Percentiles rank a stretch among this genome's conserved stretches.
Conservation (phyloP, 2,329 filamentous ascomycete genomes). For the Chalaropsis ovoidea region DNA sequence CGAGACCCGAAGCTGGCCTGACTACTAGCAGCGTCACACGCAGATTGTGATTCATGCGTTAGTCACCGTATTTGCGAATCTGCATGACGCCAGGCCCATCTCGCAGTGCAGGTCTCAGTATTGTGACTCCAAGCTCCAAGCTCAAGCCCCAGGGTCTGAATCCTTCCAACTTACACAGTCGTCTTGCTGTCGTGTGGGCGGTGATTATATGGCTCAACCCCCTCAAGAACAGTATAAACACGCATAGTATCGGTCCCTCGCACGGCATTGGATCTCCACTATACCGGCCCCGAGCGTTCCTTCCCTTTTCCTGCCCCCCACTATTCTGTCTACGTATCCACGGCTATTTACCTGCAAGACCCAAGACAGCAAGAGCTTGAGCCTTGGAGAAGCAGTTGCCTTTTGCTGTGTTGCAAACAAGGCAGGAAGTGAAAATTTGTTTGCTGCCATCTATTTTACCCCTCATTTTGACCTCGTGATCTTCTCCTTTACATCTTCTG, state of each 20-base stretch:
- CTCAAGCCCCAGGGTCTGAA: neutral
- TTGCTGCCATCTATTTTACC: neutral
- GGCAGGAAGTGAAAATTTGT: neutral
- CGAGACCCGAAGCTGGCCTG: neutral
- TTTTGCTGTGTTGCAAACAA: too few species aligned
- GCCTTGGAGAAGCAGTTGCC: too few species aligned
- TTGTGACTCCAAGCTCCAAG: neutral
- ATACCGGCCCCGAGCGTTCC: neutral
- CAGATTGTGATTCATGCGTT: neutral
- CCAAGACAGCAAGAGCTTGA: too few species aligned
- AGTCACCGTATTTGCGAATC: neutral
- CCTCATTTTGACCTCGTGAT: neutral
- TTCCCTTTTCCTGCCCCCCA: neutral
- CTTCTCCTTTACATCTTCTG: neutral
- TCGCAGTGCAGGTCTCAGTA: neutral
- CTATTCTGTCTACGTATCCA: too few species aligned
- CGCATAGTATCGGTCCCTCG: too few species aligned
- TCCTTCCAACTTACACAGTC: constrained; percentile 10
- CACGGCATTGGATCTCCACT: neutral
- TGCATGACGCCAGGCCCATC: neutral
- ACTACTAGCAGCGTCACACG: neutral
- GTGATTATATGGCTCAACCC: constrained; percentile 1
- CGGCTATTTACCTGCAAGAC: neutral
- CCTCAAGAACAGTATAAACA: neutral
- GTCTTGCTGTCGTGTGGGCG: neutral